Evolutionary conservation across 768 basidiomycete species (phyloP).

Genomic region (Chalciporus piperatus): DNA sequence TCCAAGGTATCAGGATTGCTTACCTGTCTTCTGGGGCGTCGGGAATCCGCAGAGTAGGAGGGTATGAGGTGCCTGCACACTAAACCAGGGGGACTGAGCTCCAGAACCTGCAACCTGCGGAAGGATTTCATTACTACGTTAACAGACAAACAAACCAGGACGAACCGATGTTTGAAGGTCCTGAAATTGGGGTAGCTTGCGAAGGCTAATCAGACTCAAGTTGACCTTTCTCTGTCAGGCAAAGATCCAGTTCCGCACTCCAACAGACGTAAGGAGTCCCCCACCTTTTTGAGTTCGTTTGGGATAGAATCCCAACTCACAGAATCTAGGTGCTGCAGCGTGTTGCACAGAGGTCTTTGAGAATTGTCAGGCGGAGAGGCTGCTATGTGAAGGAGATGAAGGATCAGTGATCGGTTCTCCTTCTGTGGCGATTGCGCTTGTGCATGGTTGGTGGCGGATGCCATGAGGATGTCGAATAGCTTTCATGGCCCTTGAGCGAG

Average conservation of each 20-base stretch:
- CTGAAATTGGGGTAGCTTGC: conserved; percentile 44
- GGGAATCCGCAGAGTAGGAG: conserved; percentile 51
- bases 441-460: conserved; percentile 8
- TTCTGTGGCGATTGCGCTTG: conserved; percentile 25
- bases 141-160: conserved; percentile 1
- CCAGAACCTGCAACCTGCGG: conserved; percentile 35
- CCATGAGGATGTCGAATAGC: conserved; percentile 39
- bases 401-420: conserved; percentile 28
- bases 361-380: conserved; percentile 54
- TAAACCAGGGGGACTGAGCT: conserved; percentile 54
- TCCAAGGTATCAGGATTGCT: conserved; percentile 11
- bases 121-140: not conserved
- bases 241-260: not conserved
- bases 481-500: conserved; percentile 33
- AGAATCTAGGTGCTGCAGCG: conserved; percentile 42
- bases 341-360: conserved; percentile 55
- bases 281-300: conserved; percentile 58
- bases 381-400: conserved; percentile 62
- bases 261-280: not conserved
- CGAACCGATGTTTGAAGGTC: conserved; percentile 52
- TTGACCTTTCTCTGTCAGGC: conserved; percentile 54
- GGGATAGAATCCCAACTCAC: conserved; percentile 63
- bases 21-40: conserved; percentile 28
- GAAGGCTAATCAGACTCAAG: conserved; percentile 49
- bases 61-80: conserved; percentile 42